Base-by-base conservation (phyloP, 768 basidiomycete genomes). In the Termitomyces sp. region DNA sequence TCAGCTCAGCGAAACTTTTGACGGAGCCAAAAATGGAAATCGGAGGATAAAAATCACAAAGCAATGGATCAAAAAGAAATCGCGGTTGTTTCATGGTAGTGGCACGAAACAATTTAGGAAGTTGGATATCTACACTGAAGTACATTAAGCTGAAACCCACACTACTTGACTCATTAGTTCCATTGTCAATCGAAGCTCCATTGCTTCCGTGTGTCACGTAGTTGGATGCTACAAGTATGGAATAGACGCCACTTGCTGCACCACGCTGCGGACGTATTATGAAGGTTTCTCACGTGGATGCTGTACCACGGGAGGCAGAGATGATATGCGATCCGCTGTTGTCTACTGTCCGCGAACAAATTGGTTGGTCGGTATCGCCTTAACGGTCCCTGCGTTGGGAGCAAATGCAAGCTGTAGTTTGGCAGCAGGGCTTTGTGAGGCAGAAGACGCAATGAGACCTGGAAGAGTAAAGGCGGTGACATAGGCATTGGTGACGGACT, bases 321-420 rank as follows among this genome's bases (percentile, higher is more conserved):
- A 74, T 50, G 0, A 68, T 63, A 20, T 54, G 65, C 6, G 59
- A 65, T n/a, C 66, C 73, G n/a, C 67, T 65, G 51, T 44, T 63
- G 53, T 74, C 73, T 4, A 69, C 73, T 6, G 73, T 73, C n/a
- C n/a, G n/a, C n/a, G n/a, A 33, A 74, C 71, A 45, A 62, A 74
- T 51, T 68, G 65, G n/a, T 57, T 64, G 12, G 50, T 70, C 4
- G 58, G 64, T 22, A 64, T 44, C 34, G 65, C 65, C 31, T 63
- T 59, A 51, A 74, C 70, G 1, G 67, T 69, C 12, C 70, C 71
- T 8, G 69, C 70, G 41, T 71, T 71, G 0, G 70, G 70, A 54
- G 70, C 66, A 42, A 68, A 73, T 2, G 67, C 66, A 50, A 71
- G 64, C 18, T 58, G 63, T 60, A 72, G 72, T 47, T 58, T 39